Evolutionary conservation across 176 grass and related monocot genomes (phyloP).

Genomic region (Ananas comosus): DNA sequence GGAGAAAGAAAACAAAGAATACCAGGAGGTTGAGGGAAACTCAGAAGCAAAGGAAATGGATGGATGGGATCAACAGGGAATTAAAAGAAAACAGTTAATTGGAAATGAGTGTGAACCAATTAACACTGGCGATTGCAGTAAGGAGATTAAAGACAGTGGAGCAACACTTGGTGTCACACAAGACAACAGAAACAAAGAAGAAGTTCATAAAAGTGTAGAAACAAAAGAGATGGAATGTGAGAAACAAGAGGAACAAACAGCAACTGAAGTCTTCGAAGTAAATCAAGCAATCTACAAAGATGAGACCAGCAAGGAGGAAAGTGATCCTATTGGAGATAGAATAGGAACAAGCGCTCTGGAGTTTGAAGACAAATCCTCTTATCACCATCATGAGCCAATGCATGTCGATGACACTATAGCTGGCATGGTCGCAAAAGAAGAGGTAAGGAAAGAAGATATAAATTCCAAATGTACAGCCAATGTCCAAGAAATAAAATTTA

Average conservation of each 20-base stretch:
- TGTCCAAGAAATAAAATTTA: not conserved
- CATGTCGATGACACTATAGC: too few species aligned
- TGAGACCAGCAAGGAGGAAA: not conserved
- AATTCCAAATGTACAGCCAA: not conserved
- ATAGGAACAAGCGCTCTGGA: too few species aligned
- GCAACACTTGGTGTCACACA: not conserved
- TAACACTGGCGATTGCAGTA: not conserved
- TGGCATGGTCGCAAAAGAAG: not conserved
- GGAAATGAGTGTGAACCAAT: not conserved
- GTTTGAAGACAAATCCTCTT: too few species aligned
- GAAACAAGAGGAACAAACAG: constrained; percentile 8
- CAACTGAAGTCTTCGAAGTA: not conserved
- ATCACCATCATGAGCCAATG: too few species aligned
- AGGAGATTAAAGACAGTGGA: not conserved
- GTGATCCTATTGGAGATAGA: too few species aligned
- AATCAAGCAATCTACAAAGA: not conserved
- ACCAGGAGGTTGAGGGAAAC: not conserved
- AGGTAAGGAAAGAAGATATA: not conserved
- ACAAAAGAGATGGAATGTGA: not conserved
- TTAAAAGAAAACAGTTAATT: not conserved
- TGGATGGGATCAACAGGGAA: not conserved
- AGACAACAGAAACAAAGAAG: not conserved
- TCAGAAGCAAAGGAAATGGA: not conserved
- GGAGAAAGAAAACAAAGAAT: not conserved
- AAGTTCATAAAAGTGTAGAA: not conserved